Evolutionary conservation across 2,329 filamentous ascomycete genomes (phyloP).

Genomic region (Ophiostoma angusticollis): DNA sequence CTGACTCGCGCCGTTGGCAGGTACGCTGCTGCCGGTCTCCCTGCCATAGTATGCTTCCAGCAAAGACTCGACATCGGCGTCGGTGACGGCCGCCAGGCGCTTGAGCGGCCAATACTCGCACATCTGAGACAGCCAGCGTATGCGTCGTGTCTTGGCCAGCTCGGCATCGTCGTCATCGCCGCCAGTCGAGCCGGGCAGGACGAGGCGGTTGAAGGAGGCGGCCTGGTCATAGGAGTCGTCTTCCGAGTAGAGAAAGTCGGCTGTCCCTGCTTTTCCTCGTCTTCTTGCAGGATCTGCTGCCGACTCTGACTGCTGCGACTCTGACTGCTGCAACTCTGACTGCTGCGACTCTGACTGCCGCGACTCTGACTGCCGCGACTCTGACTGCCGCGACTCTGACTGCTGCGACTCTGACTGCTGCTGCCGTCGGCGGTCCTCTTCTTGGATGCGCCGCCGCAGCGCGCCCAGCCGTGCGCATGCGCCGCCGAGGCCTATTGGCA

Average conservation of each 20-base stretch:
- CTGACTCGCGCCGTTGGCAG: constrained; percentile 12
- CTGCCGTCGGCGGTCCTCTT: constrained; percentile 19
- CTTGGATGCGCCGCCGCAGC: constrained; percentile 51
- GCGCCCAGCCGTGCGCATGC: constrained; percentile 69
- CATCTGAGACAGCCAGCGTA: constrained; percentile 88
- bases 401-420: not conserved
- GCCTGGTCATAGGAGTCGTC: constrained; percentile 60
- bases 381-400: too few relatives aligned
- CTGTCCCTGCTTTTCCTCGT: constrained; percentile 20
- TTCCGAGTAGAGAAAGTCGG: not conserved
- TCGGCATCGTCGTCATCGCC: constrained; percentile 37
- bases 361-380: not conserved
- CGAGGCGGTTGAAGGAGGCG: constrained; percentile 71
- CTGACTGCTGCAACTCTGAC: too few relatives aligned
- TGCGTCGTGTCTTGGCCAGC: constrained; percentile 60
- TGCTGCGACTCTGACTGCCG: too few relatives aligned
- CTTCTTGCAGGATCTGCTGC: too few relatives aligned
- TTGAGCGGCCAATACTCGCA: constrained; percentile 97
- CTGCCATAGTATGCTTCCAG: constrained; percentile 71
- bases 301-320: too few relatives aligned
- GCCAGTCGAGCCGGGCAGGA: constrained; percentile 62
- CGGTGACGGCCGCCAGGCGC: constrained; percentile 64
- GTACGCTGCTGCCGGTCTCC: too few relatives aligned
- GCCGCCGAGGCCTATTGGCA: constrained; percentile 62
- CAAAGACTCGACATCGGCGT: constrained; percentile 64